These are phyloP conservation scores for Juncus inflexus DNA, from an alignment of 176 grass and related monocot genomes.

Conservation along the genomic window DNA sequence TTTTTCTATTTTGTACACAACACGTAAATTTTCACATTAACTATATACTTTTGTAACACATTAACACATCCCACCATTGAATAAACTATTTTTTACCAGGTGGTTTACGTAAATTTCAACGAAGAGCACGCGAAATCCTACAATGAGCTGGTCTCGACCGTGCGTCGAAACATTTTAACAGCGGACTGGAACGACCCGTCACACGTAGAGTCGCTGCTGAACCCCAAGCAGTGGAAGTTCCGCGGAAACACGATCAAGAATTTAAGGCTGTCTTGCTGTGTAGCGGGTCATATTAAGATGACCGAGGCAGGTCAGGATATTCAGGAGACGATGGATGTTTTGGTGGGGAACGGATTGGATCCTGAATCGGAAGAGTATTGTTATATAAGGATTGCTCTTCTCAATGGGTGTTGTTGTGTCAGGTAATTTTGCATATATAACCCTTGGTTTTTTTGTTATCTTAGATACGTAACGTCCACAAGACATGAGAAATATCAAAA, in stretches of 20 bases:
- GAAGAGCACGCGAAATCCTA: conserved; percentile 82
- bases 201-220: conserved; percentile 94
- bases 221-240: conserved; percentile 95
- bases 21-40: no score
- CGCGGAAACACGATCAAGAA: conserved; percentile 81
- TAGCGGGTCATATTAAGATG: conserved; percentile 94
- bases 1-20: no score
- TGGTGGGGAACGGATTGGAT: conserved; percentile 66
- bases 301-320: conserved; percentile 89
- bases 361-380: conserved; percentile 74
- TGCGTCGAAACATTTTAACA: conserved; percentile 91
- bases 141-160: conserved; percentile 85
- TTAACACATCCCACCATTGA: no score
- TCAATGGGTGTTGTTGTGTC: conserved; percentile 65
- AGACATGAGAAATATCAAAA: no score
- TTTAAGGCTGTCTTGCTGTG: conserved; percentile 88
- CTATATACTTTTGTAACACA: no score
- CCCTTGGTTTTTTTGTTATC: no score
- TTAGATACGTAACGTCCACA: no score
- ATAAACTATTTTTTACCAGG: conserved; percentile 8
- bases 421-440: conserved; percentile 38
- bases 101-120: conserved; percentile 68
- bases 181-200: conserved; percentile 99
- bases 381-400: conserved; percentile 65
- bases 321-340: conserved; percentile 84